Conservation (phyloP, 805 yeast genomes). For the Kazachstania kunashirensis region DNA sequence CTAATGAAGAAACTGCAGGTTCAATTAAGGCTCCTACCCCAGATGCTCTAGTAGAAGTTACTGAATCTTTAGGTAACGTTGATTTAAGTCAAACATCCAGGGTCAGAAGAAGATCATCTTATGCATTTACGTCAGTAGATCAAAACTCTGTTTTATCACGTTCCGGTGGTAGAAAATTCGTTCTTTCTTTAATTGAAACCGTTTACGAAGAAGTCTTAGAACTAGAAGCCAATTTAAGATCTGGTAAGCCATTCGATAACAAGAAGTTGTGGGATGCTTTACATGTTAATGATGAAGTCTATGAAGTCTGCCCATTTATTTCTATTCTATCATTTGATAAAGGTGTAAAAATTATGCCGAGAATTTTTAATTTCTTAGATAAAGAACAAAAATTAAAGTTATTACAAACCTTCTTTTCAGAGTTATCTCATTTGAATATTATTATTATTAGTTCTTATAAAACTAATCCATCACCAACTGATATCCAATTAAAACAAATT, state of each 20-base stretch:
- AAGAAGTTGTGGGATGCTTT: slow-evolving; percentile 66
- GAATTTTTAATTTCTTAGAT: slow-evolving; percentile 74
- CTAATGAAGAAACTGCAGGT: not conserved
- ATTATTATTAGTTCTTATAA: slow-evolving; percentile 72
- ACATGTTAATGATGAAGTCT: slow-evolving; percentile 52
- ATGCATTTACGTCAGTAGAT: slow-evolving; percentile 28
- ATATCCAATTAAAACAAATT: slow-evolving; percentile 45
- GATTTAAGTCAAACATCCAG: slow-evolving; percentile 20
- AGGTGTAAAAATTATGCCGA: slow-evolving; percentile 79
- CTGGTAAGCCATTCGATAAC: slow-evolving; percentile 38
- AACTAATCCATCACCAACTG: slow-evolving; percentile 49
- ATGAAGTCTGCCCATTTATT: slow-evolving; percentile 66
- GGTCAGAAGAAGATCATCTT: slow-evolving; percentile 30
- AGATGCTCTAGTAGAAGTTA: slow-evolving; percentile 24
- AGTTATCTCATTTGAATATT: slow-evolving; percentile 70
- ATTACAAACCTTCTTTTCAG: slow-evolving; percentile 67
- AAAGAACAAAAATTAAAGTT: slow-evolving; percentile 69
- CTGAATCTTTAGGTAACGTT: slow-evolving; percentile 25
- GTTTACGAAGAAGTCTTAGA: slow-evolving; percentile 69
- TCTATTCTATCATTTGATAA: slow-evolving; percentile 76
- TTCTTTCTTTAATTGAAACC: slow-evolving; percentile 63
- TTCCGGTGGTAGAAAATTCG: slow-evolving; percentile 40
- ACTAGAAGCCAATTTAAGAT: slow-evolving; percentile 67
- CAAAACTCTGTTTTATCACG: slow-evolving; percentile 28
- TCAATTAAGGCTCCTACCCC: slow-evolving; percentile 8